phyloP scores from a whole-genome alignment of 2,329 filamentous ascomycete genomes.

The Drechslerella coelobrocha region DNA sequence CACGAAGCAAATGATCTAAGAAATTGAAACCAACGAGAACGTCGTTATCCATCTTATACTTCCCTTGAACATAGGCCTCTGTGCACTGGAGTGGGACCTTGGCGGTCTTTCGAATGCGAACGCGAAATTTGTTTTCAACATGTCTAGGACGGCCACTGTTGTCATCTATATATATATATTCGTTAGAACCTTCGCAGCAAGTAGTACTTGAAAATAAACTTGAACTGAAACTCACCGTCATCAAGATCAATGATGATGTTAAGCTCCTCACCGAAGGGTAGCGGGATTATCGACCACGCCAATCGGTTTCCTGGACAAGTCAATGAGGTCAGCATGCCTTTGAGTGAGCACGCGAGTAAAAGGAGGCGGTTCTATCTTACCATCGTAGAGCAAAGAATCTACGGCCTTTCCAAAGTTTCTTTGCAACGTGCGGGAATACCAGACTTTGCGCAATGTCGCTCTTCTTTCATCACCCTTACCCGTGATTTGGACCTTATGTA shows the following conservation, averaged over 20 bases:
- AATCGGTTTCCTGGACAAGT: conserved; percentile 70
- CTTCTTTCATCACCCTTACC: conserved; percentile 69
- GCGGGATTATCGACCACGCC: conserved; percentile 71
- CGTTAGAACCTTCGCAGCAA: too few relatives aligned
- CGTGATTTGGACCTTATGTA: conserved; percentile 37
- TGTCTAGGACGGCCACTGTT: conserved; percentile 54
- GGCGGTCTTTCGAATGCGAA: conserved; percentile 72
- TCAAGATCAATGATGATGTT: conserved; percentile 75
- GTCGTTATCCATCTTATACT: conserved; percentile 68
- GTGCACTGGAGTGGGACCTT: conserved; percentile 72
- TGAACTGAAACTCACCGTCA: conserved; percentile 62
- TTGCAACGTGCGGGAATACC: conserved; percentile 71
- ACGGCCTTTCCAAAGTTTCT: conserved; percentile 61
- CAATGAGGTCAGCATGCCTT: conserved; percentile 64
- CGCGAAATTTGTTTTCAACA: conserved; percentile 63
- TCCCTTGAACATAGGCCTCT: conserved; percentile 69
- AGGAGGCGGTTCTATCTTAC: conserved; percentile 43
- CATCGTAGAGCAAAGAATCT: conserved; percentile 54
- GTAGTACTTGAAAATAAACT: neutral
- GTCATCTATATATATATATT: conserved; percentile 57
- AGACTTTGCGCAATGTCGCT: conserved; percentile 75
- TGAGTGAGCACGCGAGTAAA: too few relatives aligned
- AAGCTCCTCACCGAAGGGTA: conserved; percentile 62
- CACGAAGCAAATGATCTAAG: conserved; percentile 88
- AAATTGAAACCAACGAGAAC: conserved; percentile 87